phyloP scores from a whole-genome alignment of 1,139 yeast genomes.

The Pneumocystis jirovecii region DNA sequence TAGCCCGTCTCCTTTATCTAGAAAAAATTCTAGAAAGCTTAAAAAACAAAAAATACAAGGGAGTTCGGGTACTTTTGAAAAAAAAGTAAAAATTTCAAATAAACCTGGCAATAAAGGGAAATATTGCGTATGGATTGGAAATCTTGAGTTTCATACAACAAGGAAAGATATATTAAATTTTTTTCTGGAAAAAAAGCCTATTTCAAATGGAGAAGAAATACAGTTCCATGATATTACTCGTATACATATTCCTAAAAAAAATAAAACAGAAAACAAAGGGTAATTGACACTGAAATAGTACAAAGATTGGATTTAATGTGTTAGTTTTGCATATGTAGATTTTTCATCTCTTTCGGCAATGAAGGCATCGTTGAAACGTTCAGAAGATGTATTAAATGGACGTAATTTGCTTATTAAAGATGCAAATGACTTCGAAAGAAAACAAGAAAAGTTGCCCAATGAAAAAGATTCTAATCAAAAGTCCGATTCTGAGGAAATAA shows the following conservation, averaged over 20 bases:
- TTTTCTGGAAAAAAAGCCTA: conserved; percentile 24
- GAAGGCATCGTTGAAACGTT: conserved; percentile 53
- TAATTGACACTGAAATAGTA: not conserved
- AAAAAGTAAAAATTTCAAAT: not conserved
- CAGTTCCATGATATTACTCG: conserved; percentile 25
- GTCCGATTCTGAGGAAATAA: conserved; percentile 78
- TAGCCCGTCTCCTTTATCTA: not conserved
- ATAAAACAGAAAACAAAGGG: conserved; percentile 17
- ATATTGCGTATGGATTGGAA: conserved; percentile 89
- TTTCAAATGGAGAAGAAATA: conserved; percentile 19
- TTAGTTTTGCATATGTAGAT: conserved; percentile 89
- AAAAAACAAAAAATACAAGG: not conserved
- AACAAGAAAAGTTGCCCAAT: conserved; percentile 38
- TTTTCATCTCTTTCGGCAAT: conserved; percentile 37
- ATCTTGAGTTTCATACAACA: conserved; percentile 70
- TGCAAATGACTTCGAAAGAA: conserved; percentile 69
- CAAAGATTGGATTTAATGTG: conserved; percentile 30
- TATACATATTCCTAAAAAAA: conserved; percentile 29
- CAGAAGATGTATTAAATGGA: conserved; percentile 64
- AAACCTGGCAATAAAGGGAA: not conserved
- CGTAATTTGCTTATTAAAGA: conserved; percentile 75
- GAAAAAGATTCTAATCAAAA: conserved; percentile 49
- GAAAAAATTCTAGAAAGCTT: not conserved
- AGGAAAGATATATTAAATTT: conserved; percentile 59
- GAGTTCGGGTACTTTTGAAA: not conserved